phyloP scores from a whole-genome alignment of 139 green algal genomes.

The Chlamydomonas sphaeroides region DNA sequence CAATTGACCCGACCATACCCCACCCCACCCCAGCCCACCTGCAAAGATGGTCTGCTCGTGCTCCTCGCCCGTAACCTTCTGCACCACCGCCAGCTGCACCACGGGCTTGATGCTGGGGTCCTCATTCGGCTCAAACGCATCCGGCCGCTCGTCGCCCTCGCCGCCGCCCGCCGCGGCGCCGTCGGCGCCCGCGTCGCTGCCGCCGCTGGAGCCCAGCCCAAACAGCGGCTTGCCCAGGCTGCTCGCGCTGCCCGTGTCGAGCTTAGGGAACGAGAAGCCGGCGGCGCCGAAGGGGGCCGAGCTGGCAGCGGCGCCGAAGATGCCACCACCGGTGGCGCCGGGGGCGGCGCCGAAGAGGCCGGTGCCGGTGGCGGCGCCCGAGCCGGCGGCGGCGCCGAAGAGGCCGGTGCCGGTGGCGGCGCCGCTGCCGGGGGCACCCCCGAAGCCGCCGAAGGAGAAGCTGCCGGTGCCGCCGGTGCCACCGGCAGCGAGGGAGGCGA shows the following conservation, averaged over 20 bases:
- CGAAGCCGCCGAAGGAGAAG: conserved; percentile 16
- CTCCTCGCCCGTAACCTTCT: conserved; percentile 82
- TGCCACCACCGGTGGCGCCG: not conserved
- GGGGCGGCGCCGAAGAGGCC: conserved; percentile 1
- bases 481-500: conserved; percentile 17
- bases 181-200: not conserved
- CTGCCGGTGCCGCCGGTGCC: not conserved
- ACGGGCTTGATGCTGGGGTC: conserved; percentile 43
- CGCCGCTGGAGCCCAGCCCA: not conserved
- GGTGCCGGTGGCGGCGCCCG: not conserved
- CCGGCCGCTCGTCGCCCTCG: conserved; percentile 6
- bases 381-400: not conserved
- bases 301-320: not conserved
- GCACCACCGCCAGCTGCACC: conserved; percentile 53
- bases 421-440: not conserved
- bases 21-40: conserved; percentile 36
- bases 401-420: not conserved
- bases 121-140: conserved; percentile 16
- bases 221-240: conserved; percentile 21
- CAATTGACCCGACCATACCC: not conserved
- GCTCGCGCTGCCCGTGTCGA: not conserved
- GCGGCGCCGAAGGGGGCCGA: not conserved
- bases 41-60: conserved; percentile 71
- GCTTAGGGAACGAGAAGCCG: conserved; percentile 23
- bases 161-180: not conserved